Evolutionary conservation across 1,284 basidiomycete species (phyloP).

Genomic region (Irpex rosettiformis): DNA sequence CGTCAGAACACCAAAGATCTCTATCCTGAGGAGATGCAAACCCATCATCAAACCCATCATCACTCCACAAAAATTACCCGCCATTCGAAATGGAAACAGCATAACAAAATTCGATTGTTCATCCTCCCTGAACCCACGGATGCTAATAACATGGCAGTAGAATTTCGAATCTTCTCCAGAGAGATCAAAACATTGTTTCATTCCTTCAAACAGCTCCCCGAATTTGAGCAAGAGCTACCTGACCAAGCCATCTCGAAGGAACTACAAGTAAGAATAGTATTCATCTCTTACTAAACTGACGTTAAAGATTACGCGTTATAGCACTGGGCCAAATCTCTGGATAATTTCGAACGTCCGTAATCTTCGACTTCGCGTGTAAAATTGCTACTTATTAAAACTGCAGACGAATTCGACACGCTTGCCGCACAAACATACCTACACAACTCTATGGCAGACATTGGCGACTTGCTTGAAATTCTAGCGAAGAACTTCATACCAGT

Average conservation of each 20-base stretch:
- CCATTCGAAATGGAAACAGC: not conserved
- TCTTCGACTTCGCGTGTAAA: not conserved
- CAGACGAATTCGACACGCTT: conserved; percentile 8
- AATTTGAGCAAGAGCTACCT: conserved; percentile 12
- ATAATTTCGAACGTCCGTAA: conserved; percentile 7
- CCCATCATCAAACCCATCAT: conserved; percentile 37
- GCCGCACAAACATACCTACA: conserved; percentile 11
- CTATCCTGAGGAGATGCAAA: conserved; percentile 60
- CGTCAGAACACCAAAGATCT: conserved; percentile 67
- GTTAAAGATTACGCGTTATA: not conserved
- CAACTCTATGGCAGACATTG: conserved; percentile 9
- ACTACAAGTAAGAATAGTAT: conserved; percentile 1
- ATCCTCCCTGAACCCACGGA: not conserved
- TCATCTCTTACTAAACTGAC: not conserved
- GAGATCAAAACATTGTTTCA: conserved; percentile 10
- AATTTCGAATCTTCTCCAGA: conserved; percentile 3
- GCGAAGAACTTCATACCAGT: conserved; percentile 7
- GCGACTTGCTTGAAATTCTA: conserved; percentile 6
- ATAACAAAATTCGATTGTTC: not conserved
- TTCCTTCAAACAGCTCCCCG: conserved; percentile 13
- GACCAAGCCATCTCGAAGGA: conserved; percentile 7
- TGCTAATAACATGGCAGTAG: not conserved
- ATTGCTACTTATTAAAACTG: not conserved
- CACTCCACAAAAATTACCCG: conserved; percentile 3
- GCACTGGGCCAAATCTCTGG: conserved; percentile 8